Evolutionary conservation across 805 yeast species (phyloP).

Genomic region (Teunomyces tritomae): DNA sequence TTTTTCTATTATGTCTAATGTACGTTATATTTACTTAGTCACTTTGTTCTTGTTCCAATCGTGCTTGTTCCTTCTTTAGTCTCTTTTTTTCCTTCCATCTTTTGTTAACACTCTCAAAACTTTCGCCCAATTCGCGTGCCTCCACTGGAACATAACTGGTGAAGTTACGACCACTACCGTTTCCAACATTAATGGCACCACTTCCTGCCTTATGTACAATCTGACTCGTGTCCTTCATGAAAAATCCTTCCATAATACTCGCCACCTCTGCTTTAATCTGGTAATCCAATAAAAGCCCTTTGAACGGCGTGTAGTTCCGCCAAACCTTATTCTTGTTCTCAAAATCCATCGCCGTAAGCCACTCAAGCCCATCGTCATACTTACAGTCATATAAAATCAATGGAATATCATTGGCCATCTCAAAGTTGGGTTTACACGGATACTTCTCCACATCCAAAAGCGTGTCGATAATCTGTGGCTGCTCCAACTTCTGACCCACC

Average conservation of each 20-base stretch:
- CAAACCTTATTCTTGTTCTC: slow-evolving; percentile 30
- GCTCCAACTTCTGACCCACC: slow-evolving; percentile 77
- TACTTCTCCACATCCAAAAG: slow-evolving; percentile 55
- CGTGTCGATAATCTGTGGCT: slow-evolving; percentile 52
- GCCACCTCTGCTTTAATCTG: slow-evolving; percentile 56
- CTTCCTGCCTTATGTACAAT: slow-evolving; percentile 13
- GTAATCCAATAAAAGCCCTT: slow-evolving; percentile 54
- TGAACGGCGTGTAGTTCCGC: slow-evolving; percentile 42
- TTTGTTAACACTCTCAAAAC: slow-evolving; percentile 68
- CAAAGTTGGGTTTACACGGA: slow-evolving; percentile 75
- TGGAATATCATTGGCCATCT: slow-evolving; percentile 89
- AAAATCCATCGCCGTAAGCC: slow-evolving; percentile 45
- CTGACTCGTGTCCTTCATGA: slow-evolving; percentile 18
- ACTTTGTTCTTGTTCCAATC: background rate
- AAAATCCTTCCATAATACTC: slow-evolving; percentile 43
- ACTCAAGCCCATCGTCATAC: slow-evolving; percentile 60
- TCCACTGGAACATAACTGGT: slow-evolving; percentile 55
- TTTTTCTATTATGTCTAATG: background rate
- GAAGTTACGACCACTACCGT: slow-evolving; percentile 67
- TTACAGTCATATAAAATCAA: slow-evolving; percentile 82
- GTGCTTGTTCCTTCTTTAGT: slow-evolving; percentile 1
- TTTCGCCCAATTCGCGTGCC: slow-evolving; percentile 56
- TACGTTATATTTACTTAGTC: background rate
- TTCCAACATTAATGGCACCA: slow-evolving; percentile 61
- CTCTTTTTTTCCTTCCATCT: slow-evolving; percentile 49